Percentiles rank a stretch among this genome's conserved stretches.
Evolutionary conservation across 768 basidiomycete species (phyloP).

Genomic region (Panaeolus papilionaceus): DNA sequence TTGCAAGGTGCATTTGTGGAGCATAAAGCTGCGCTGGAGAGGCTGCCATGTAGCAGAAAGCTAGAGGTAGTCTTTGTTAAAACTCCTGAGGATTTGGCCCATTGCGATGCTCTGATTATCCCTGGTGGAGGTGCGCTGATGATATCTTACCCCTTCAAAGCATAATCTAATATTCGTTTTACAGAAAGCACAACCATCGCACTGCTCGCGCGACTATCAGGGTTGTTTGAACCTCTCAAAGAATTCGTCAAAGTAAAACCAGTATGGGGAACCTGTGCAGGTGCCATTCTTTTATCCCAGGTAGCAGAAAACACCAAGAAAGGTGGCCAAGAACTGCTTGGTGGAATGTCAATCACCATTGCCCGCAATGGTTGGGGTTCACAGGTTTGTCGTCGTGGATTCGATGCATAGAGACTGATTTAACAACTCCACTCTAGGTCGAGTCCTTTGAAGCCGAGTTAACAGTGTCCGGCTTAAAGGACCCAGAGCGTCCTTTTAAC

Average conservation of each 20-base stretch:
- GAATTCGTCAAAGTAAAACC: constrained; percentile 76
- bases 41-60: constrained; percentile 51
- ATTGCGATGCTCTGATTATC: constrained; percentile 87
- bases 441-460: constrained; percentile 92
- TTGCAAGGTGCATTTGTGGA: constrained; percentile 94
- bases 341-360: constrained; percentile 80
- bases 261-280: constrained; percentile 96
- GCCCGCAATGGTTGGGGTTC: constrained; percentile 95
- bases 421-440: constrained; percentile 50
- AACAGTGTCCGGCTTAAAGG: constrained; percentile 62
- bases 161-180: constrained; percentile 13
- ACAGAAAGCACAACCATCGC: constrained; percentile 94
- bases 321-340: constrained; percentile 87
- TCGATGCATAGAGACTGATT: neutral
- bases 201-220: constrained; percentile 71
- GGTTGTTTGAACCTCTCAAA: constrained; percentile 80
- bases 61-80: constrained; percentile 67
- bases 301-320: constrained; percentile 79
- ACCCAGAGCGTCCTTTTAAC: constrained; percentile 68
- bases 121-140: constrained; percentile 80
- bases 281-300: constrained; percentile 87
- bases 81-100: constrained; percentile 72
- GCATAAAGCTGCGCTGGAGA: constrained; percentile 76
- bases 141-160: neutral
- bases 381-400: constrained; percentile 60